Evolutionary conservation across 768 basidiomycete genomes (phyloP).

Genomic region (Lactarius quietus): DNA sequence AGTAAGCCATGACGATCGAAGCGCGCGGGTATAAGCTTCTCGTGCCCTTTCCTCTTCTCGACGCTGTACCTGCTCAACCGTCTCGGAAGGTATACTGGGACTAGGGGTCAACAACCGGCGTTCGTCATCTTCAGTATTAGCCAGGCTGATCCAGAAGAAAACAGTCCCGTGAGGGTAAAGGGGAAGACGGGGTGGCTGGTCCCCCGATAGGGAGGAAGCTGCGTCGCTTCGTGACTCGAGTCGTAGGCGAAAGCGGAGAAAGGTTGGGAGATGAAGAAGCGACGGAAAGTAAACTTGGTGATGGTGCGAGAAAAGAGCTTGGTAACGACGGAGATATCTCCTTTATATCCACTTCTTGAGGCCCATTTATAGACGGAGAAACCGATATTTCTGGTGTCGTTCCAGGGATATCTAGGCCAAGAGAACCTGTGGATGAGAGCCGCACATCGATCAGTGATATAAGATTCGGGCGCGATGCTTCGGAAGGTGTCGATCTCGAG

Average conservation of each 20-base stretch:
- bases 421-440: constrained; percentile 64
- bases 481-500: background rate
- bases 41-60: constrained; percentile 69
- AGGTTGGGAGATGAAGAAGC: constrained; percentile 14
- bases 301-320: constrained; percentile 3
- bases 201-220: constrained; percentile 87
- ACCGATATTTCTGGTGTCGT: constrained; percentile 15
- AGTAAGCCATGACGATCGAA: constrained; percentile 95
- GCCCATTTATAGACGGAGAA: constrained; percentile 18
- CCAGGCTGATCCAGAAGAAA: constrained; percentile 50
- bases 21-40: constrained; percentile 72
- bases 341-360: constrained; percentile 8
- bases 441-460: constrained; percentile 31
- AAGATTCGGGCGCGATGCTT: constrained; percentile 28
- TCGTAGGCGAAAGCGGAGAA: constrained; percentile 41
- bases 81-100: constrained; percentile 37
- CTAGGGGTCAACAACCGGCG: constrained; percentile 38
- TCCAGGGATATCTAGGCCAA: constrained; percentile 37
- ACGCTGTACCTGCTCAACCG: constrained; percentile 48
- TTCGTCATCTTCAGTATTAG: constrained; percentile 36
- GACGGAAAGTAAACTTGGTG: constrained; percentile 22
- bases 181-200: constrained; percentile 55
- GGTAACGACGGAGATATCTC: constrained; percentile 8
- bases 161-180: constrained; percentile 59
- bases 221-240: constrained; percentile 64